Evolutionary conservation across 176 grass and related monocot species (phyloP).

Genomic region (Oryza rufipogon): DNA sequence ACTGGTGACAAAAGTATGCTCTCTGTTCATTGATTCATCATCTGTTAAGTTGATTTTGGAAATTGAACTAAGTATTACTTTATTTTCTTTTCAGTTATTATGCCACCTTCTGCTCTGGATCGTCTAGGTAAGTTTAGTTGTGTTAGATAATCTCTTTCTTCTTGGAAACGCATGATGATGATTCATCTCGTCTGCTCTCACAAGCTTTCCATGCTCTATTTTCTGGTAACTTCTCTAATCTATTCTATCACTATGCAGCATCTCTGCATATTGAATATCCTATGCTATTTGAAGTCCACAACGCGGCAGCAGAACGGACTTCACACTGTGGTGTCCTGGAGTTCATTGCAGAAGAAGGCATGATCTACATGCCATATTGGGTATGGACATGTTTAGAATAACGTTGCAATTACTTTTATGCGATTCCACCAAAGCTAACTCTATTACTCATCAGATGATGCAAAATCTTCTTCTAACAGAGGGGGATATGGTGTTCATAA

Average conservation of each 20-base stretch:
- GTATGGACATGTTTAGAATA: constrained; percentile 46
- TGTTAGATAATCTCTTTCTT: background rate
- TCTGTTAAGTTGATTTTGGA: constrained; percentile 19
- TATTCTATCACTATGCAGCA: constrained; percentile 58
- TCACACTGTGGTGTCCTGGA: constrained; percentile 97
- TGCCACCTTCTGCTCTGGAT: constrained; percentile 97
- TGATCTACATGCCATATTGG: constrained; percentile 99
- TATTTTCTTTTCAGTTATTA: constrained; percentile 82
- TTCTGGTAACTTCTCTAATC: background rate
- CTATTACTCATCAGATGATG: constrained; percentile 80
- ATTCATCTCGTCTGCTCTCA: constrained; percentile 13
- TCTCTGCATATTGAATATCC: constrained; percentile 97
- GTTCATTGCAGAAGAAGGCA: constrained; percentile 97
- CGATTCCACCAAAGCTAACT: constrained; percentile 39
- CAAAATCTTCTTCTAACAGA: constrained; percentile 99
- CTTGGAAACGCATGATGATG: constrained; percentile 16
- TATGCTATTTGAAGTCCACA: constrained; percentile 95
- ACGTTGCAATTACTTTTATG: constrained; percentile 21
- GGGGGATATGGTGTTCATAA: constrained; percentile 87
- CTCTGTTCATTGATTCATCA: constrained; percentile 16
- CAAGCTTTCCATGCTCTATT: constrained; percentile 15
- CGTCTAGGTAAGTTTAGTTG: constrained; percentile 73
- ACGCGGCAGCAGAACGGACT: constrained; percentile 70
- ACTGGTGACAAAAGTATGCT: constrained; percentile 93
- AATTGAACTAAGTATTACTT: constrained; percentile 26